Conservation (phyloP, 2,329 filamentous ascomycete genomes). For the Triangularia verruculosa region DNA sequence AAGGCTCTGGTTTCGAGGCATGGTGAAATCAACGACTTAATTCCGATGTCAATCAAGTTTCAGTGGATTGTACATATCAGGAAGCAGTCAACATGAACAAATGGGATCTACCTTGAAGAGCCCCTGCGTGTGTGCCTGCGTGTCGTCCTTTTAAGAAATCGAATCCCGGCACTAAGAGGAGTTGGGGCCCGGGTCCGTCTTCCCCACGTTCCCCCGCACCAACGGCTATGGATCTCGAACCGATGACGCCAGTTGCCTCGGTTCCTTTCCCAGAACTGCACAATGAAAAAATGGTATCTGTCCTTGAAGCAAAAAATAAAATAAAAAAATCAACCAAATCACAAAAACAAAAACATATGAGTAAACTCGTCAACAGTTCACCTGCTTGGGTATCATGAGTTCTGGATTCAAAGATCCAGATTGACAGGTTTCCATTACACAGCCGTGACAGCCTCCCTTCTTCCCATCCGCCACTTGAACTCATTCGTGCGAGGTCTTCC, state of each 20-base stretch:
- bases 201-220: conserved; percentile 21
- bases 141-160: background rate
- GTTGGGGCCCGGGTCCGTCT: background rate
- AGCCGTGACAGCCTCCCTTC: too few species aligned
- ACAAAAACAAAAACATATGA: background rate
- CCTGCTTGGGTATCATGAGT: conserved; percentile 25
- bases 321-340: too few species aligned
- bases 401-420: conserved; percentile 9
- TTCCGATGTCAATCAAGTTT: background rate
- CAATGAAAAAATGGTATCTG: background rate
- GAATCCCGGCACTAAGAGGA: background rate
- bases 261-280: conserved; percentile 11
- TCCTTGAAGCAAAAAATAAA: background rate
- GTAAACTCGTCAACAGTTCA: conserved; percentile 4
- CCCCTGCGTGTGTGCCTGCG: background rate
- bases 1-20: conserved; percentile 51
- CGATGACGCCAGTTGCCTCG: conserved; percentile 23
- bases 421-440: conserved; percentile 14
- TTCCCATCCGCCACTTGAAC: conserved; percentile 24
- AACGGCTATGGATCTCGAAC: conserved; percentile 8
- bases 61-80: background rate
- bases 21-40: conserved; percentile 28
- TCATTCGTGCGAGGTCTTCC: conserved; percentile 45
- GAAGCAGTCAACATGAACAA: background rate
- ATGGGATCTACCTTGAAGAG: background rate